Conservation (phyloP, 2,329 filamentous ascomycete species). For the Ophiostoma sp. region DNA sequence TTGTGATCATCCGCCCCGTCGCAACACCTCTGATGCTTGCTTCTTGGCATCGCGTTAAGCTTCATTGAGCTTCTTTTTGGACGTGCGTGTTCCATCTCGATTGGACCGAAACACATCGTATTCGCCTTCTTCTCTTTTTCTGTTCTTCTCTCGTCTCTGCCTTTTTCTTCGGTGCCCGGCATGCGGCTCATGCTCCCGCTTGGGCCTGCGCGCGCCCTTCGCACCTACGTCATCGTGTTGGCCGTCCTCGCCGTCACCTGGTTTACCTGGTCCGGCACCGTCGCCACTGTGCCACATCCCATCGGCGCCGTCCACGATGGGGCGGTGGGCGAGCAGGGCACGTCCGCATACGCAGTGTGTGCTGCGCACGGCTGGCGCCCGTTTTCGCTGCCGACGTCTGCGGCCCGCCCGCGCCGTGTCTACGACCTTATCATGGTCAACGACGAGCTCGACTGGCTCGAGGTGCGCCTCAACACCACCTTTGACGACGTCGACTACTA, state of each 20-base stretch:
- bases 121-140: neutral
- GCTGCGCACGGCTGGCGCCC: conserved; percentile 37
- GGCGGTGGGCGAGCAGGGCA: neutral
- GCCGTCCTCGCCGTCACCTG: conserved; percentile 15
- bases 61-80: neutral
- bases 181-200: conserved; percentile 18
- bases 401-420: conserved; percentile 40
- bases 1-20: neutral
- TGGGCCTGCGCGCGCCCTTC: conserved; percentile 15
- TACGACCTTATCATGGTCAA: conserved; percentile 60
- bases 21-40: neutral
- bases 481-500: conserved; percentile 59
- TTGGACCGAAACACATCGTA: neutral
- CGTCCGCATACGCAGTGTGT: conserved; percentile 31
- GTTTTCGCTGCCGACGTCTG: conserved; percentile 27
- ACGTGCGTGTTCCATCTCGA: neutral
- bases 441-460: conserved; percentile 59
- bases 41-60: neutral
- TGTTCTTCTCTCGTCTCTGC: neutral
- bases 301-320: neutral
- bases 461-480: conserved; percentile 56
- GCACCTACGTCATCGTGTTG: conserved; percentile 9
- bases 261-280: conserved; percentile 13
- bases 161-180: neutral
- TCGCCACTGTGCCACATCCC: neutral